phyloP scores from a whole-genome alignment of 306 rosid species.

The Biancaea sappan region DNA sequence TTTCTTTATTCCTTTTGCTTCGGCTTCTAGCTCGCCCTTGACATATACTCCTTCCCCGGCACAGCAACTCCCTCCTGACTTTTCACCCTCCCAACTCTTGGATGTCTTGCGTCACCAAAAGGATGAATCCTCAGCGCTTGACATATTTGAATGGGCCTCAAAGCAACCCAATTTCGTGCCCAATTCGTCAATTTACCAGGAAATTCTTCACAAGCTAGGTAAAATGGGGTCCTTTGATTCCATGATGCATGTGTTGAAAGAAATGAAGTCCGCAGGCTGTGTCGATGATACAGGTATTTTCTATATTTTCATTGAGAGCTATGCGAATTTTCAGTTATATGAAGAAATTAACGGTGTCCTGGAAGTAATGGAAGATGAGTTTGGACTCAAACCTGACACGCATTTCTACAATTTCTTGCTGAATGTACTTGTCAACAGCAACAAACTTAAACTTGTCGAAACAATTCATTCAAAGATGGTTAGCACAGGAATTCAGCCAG shows the following conservation, averaged over 20 bases:
- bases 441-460: constrained; percentile 75
- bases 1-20: constrained; percentile 30
- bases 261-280: constrained; percentile 47
- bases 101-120: constrained; percentile 68
- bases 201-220: constrained; percentile 59
- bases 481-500: constrained; percentile 51
- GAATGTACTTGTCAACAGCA: constrained; percentile 66
- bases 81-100: constrained; percentile 68
- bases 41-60: constrained; percentile 27
- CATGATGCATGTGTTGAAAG: constrained; percentile 47
- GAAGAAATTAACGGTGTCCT: constrained; percentile 49
- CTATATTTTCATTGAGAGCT: constrained; percentile 52
- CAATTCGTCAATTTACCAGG: constrained; percentile 51
- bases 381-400: constrained; percentile 57
- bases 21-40: constrained; percentile 27
- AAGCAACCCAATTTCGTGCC: constrained; percentile 68
- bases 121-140: constrained; percentile 68
- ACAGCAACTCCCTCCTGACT: constrained; percentile 57
- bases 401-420: constrained; percentile 62
- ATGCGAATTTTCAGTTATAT: constrained; percentile 48
- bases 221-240: constrained; percentile 56
- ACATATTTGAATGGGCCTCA: constrained; percentile 71
- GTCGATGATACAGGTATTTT: constrained; percentile 45
- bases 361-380: constrained; percentile 57
- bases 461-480: constrained; percentile 60